Evolutionary conservation across 2,329 filamentous ascomycete genomes (phyloP), one percentile per base, ranked within the genome.

Genomic region (Aspergillus neotritici): DNA sequence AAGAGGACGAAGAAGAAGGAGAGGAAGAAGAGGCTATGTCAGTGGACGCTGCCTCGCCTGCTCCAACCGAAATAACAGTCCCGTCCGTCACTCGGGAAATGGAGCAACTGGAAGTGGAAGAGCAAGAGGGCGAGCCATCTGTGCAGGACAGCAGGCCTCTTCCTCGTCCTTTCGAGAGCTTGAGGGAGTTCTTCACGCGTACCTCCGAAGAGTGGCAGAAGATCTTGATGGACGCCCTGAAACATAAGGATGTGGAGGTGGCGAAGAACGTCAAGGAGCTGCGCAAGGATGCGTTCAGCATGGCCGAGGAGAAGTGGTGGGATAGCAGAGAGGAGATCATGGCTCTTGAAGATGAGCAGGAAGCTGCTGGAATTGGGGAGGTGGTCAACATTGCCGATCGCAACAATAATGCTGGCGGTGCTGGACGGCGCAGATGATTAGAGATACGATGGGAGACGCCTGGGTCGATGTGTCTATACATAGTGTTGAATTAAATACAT

Each of bases 291-390:
- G 93, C 89, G 1, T 98, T 96, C 64, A 84, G 88, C 61, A 77
- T 88, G 51, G 90, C 90, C 32, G 93, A 98, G 67, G 86, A 90
- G 70, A 95, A 94, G 66, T 98, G 93, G 93, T 98, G 93, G 93
- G 93, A 96, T 73, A 89, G 85, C 62, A 79, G 93, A 56, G 93
- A 98, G 71, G 91, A 97, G 70, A 86, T 98, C 53, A 85, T 83
- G 41, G 85, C 82, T 5, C 68, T 97, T 60, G 93, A 98, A 68
- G 91, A 96, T 67, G 91, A 96, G 71, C 89, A 97, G 71, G 91
- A 96, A 67, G 90, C 86, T 37, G 87, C 89, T 29, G 90, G 93
- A 8, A 96, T 97, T 65, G 87, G 89, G 12, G 93, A 97, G 71
- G 87, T 97, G 34, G 87, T 97, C 42, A 93, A 84, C 60, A 72